These are phyloP conservation scores for Irpex sp. DNA, from an alignment of 1,284 basidiomycete species.

Conservation along the genomic window DNA sequence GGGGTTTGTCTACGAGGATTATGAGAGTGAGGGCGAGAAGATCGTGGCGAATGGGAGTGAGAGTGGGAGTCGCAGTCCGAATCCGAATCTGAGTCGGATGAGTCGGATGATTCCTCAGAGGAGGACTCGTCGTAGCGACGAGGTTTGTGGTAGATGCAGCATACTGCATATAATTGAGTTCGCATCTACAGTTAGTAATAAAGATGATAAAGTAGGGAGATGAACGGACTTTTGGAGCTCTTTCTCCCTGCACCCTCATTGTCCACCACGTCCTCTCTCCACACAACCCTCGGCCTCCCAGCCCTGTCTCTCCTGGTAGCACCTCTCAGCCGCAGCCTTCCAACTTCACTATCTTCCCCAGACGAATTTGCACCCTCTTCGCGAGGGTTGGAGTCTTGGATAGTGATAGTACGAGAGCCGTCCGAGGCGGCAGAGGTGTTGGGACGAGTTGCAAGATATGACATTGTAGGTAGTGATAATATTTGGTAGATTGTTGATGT, in stretches of 20 bases:
- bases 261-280: constrained; percentile 80
- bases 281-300: constrained; percentile 54
- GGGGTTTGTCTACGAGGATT: constrained; percentile 16
- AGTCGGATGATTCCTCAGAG: constrained; percentile 57
- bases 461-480: constrained; percentile 7
- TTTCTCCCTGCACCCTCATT: constrained; percentile 80
- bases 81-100: constrained; percentile 40
- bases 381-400: constrained; percentile 40
- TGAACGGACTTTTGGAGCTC: constrained; percentile 77
- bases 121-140: constrained; percentile 78
- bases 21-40: constrained; percentile 18
- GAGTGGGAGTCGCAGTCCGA: constrained; percentile 24
- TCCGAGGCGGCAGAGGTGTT: constrained; percentile 42
- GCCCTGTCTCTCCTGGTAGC: constrained; percentile 27
- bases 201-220: background rate
- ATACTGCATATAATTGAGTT: constrained; percentile 46
- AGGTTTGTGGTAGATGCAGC: constrained; percentile 87
- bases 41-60: constrained; percentile 16
- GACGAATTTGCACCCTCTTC: constrained; percentile 25
- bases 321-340: constrained; percentile 55
- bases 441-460: constrained; percentile 20
- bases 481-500: background rate
- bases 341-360: constrained; percentile 26
- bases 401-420: constrained; percentile 55
- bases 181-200: background rate